Conservation (phyloP, 768 basidiomycete species). For the Naematelia aurantialba region DNA sequence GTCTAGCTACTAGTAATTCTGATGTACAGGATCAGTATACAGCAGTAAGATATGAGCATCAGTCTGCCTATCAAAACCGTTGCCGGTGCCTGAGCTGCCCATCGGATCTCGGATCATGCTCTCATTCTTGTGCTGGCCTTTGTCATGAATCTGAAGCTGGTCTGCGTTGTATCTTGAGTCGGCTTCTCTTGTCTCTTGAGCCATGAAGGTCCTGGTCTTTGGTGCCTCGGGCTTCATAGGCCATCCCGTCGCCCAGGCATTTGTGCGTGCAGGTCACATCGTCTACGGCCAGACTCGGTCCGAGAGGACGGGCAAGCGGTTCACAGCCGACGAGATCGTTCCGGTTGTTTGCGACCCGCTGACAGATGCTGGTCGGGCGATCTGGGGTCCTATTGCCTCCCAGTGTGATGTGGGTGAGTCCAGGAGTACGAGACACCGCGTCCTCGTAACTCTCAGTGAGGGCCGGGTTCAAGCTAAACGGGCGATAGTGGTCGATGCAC, state of each 20-base stretch:
- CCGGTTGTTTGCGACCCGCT: constrained; percentile 46
- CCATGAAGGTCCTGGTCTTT: constrained; percentile 46
- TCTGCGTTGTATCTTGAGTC: not conserved
- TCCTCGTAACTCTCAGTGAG: too few species aligned
- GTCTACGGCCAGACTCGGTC: constrained; percentile 56
- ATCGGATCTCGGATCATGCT: too few species aligned
- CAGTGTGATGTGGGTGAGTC: constrained; percentile 32
- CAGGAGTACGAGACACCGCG: too few species aligned
- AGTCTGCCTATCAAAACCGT: too few species aligned
- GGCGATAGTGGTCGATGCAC: constrained; percentile 1
- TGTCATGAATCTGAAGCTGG: too few species aligned
- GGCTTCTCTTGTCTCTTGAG: not conserved
- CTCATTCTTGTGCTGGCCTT: too few species aligned
- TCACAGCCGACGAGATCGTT: constrained; percentile 54
- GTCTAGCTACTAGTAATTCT: too few species aligned
- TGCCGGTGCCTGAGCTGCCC: too few species aligned
- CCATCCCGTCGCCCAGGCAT: constrained; percentile 54
- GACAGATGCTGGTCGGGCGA: constrained; percentile 16
- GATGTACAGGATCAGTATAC: too few species aligned
- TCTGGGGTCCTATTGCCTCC: constrained; percentile 20
- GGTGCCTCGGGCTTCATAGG: constrained; percentile 56
- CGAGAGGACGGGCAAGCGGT: constrained; percentile 43
- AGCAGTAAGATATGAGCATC: too few species aligned
- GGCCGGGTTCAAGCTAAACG: too few species aligned
- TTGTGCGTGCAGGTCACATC: constrained; percentile 55